A percentile compares a stretch with the other conserved stretches of the same genome.
phyloP scores from a whole-genome alignment of 2,329 filamentous ascomycete species.

The Aspergillus japonicus region DNA sequence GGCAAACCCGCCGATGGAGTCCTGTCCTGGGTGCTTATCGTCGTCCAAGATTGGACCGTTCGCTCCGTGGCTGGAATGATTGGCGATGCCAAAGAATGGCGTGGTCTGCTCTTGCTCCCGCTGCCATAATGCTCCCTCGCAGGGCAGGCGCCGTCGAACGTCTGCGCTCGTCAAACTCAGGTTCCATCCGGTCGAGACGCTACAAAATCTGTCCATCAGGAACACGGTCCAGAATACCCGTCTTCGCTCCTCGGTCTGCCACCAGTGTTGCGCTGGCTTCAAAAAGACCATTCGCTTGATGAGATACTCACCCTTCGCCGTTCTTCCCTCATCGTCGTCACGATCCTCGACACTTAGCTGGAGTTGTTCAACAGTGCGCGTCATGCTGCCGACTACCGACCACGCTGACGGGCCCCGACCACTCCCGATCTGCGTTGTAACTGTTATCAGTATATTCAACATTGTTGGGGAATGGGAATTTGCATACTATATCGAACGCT shows the following conservation, averaged over 20 bases:
- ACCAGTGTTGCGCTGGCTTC: slow-evolving; percentile 27
- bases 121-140: slow-evolving; percentile 36
- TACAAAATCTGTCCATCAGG: slow-evolving; percentile 39
- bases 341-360: slow-evolving; percentile 32
- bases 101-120: slow-evolving; percentile 27
- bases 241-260: slow-evolving; percentile 36
- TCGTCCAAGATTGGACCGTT: background rate
- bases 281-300: slow-evolving; percentile 41
- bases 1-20: slow-evolving; percentile 22
- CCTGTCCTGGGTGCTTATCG: slow-evolving; percentile 8
- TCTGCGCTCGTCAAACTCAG: slow-evolving; percentile 34
- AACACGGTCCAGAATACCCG: slow-evolving; percentile 42
- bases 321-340: slow-evolving; percentile 17
- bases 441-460: too few relatives aligned
- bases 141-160: slow-evolving; percentile 35
- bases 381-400: slow-evolving; percentile 37
- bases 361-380: slow-evolving; percentile 36
- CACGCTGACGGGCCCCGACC: slow-evolving; percentile 36
- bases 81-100: slow-evolving; percentile 44
- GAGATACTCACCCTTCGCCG: slow-evolving; percentile 23
- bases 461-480: too few relatives aligned
- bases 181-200: slow-evolving; percentile 38
- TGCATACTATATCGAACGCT: slow-evolving; percentile 32
- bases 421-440: slow-evolving; percentile 25
- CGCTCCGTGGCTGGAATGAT: slow-evolving; percentile 20